Evolutionary conservation across 169 alveolate species (phyloP).

Genomic region (Plasmodium vivax): DNA sequence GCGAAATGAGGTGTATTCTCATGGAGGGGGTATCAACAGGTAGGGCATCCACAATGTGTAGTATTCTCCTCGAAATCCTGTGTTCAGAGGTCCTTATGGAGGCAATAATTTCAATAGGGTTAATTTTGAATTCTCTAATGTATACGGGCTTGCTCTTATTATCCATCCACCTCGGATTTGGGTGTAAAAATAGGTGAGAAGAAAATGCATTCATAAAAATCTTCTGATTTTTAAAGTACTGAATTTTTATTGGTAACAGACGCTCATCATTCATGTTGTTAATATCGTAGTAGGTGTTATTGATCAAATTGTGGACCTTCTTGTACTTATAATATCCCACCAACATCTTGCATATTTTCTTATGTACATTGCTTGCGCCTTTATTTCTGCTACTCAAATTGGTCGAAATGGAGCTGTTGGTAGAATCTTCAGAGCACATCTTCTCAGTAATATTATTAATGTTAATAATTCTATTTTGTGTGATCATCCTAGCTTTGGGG

Average conservation of each 20-base stretch:
- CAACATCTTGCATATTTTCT: slow-evolving; percentile 32
- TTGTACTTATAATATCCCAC: slow-evolving; percentile 68
- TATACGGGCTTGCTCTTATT: slow-evolving; percentile 86
- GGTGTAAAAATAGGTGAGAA: slow-evolving; percentile 81
- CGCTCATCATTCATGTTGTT: slow-evolving; percentile 53
- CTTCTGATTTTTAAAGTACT: slow-evolving; percentile 73
- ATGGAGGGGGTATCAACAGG: slow-evolving; percentile 94
- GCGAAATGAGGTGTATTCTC: slow-evolving; percentile 88
- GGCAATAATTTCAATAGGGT: slow-evolving; percentile 86
- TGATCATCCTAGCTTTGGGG: slow-evolving; percentile 6
- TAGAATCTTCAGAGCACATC: slow-evolving; percentile 24
- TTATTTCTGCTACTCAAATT: not conserved
- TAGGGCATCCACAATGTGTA: slow-evolving; percentile 90
- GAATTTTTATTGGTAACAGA: slow-evolving; percentile 66
- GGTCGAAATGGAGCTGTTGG: slow-evolving; percentile 34
- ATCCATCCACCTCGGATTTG: slow-evolving; percentile 86
- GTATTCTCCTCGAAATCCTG: slow-evolving; percentile 85
- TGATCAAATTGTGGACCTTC: slow-evolving; percentile 53
- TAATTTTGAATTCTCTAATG: slow-evolving; percentile 84
- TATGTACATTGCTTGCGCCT: not conserved
- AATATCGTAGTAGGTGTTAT: slow-evolving; percentile 43
- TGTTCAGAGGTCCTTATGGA: slow-evolving; percentile 92
- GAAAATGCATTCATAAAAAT: slow-evolving; percentile 75
- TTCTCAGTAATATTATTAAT: slow-evolving; percentile 19
- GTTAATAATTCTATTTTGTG: slow-evolving; percentile 14